Conservation (phyloP, 78 protist species). For the Creolimax fragrantissima region DNA sequence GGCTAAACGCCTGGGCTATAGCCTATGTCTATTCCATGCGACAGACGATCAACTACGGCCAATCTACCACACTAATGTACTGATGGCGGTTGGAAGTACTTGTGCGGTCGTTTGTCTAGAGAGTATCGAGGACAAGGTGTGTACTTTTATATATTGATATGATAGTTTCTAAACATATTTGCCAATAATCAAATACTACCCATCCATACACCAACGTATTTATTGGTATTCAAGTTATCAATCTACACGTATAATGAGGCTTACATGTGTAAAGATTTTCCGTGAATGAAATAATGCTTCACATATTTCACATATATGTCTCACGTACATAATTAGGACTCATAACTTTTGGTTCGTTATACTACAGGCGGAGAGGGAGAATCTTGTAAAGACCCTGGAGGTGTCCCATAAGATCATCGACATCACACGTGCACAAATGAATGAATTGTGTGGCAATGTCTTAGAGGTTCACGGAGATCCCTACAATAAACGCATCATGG, state of each 20-base stretch:
- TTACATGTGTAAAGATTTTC: no score
- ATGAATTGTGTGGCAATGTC: slow-evolving; percentile 21
- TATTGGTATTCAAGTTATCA: no score
- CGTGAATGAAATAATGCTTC: no score
- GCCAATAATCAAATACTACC: no score
- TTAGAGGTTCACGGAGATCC: slow-evolving; percentile 11
- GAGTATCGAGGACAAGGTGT: slow-evolving; percentile 3
- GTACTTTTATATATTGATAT: no score
- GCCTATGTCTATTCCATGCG: background rate
- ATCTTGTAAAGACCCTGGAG: background rate
- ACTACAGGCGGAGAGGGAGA: background rate
- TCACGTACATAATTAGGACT: no score
- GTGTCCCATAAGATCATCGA: slow-evolving; percentile 9
- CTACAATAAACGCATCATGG: background rate
- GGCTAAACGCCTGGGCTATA: slow-evolving; percentile 5
- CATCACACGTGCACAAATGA: slow-evolving; percentile 20
- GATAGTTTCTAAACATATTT: background rate
- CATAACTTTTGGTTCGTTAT: no score
- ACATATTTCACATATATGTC: no score
- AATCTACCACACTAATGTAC: slow-evolving; percentile 59
- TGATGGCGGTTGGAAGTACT: slow-evolving; percentile 41
- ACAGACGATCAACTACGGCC: background rate
- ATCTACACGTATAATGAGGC: no score
- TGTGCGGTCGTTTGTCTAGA: slow-evolving; percentile 38
- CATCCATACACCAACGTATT: no score